Evolutionary conservation across 148 eudicot genomes (phyloP).

Genomic region (Amaranthus hypochondriacus): DNA sequence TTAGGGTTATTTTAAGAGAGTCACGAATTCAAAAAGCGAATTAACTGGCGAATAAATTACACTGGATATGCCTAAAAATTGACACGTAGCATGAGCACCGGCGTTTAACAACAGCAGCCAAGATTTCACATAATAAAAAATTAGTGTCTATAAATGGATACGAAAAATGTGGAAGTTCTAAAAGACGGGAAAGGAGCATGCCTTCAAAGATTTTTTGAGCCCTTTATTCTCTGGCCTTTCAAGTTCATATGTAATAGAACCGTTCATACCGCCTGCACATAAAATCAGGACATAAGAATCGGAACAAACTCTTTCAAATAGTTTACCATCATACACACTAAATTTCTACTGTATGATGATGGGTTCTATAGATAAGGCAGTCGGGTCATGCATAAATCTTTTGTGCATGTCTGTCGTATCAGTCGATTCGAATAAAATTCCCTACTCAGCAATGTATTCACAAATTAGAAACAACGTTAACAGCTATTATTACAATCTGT

Average conservation of each 20-base stretch:
- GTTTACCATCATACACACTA: neutral
- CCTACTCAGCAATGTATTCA: too few species aligned
- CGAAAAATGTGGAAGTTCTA: neutral
- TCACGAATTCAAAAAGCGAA: too few species aligned
- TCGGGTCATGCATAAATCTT: neutral
- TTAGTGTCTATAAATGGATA: conserved; percentile 2
- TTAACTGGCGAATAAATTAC: too few species aligned
- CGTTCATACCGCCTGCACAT: conserved; percentile 95
- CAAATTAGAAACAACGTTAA: too few species aligned
- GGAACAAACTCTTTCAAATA: too few species aligned
- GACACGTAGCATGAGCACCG: neutral
- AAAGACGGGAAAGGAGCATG: conserved; percentile 22
- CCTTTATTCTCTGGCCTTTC: conserved; percentile 90
- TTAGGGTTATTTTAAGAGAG: too few species aligned
- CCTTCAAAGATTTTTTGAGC: conserved; percentile 77
- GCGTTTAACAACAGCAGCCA: neutral
- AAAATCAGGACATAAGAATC: conserved; percentile 8
- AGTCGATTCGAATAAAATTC: too few species aligned
- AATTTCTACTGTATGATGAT: neutral
- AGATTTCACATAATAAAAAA: neutral
- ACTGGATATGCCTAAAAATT: too few species aligned
- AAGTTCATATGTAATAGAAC: conserved; percentile 80
- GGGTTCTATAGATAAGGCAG: neutral
- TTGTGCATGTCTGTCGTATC: too few species aligned
- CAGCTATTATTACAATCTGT: too few species aligned